Conservation (phyloP, 305 asterid genomes). For the Fraxinus floribunda region DNA sequence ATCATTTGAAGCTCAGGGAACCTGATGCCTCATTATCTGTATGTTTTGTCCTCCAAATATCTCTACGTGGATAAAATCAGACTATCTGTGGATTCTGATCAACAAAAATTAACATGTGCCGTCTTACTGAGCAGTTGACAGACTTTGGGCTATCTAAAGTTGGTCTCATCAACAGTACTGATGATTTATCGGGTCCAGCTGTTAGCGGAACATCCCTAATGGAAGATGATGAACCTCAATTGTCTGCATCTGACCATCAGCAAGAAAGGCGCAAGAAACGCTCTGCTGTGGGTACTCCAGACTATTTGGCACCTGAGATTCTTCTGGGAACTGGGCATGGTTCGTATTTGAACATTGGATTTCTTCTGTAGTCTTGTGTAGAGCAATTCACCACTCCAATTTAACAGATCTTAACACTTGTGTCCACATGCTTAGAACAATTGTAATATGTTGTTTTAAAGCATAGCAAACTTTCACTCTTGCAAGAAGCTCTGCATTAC, state of each 20-base stretch:
- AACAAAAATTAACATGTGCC: conserved; percentile 22
- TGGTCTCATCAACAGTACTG: conserved; percentile 97
- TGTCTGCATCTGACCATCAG: conserved; percentile 66
- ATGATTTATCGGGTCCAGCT: conserved; percentile 96
- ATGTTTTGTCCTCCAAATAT: conserved; percentile 4
- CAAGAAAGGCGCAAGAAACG: conserved; percentile 86
- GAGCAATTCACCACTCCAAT: not conserved
- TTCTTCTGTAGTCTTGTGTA: conserved; percentile 16
- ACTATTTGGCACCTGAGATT: conserved; percentile 99
- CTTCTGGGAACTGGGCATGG: conserved; percentile 99
- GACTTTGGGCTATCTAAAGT: conserved; percentile 99
- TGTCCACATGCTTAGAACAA: not conserved
- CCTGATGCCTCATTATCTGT: conserved; percentile 15
- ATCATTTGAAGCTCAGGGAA: conserved; percentile 18
- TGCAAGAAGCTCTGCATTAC: not conserved
- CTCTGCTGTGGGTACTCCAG: conserved; percentile 99
- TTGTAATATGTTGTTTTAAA: not conserved
- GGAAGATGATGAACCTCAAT: conserved; percentile 87
- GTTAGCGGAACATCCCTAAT: conserved; percentile 86
- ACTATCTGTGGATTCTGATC: conserved; percentile 23
- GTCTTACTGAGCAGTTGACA: conserved; percentile 70
- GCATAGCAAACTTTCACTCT: not conserved
- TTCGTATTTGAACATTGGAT: conserved; percentile 36
- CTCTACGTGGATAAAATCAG: conserved; percentile 14
- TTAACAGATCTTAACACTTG: conserved; percentile 2